Base-by-base conservation (phyloP, 352 stramenopile genomes). In the Phytophthora aleatoria region DNA sequence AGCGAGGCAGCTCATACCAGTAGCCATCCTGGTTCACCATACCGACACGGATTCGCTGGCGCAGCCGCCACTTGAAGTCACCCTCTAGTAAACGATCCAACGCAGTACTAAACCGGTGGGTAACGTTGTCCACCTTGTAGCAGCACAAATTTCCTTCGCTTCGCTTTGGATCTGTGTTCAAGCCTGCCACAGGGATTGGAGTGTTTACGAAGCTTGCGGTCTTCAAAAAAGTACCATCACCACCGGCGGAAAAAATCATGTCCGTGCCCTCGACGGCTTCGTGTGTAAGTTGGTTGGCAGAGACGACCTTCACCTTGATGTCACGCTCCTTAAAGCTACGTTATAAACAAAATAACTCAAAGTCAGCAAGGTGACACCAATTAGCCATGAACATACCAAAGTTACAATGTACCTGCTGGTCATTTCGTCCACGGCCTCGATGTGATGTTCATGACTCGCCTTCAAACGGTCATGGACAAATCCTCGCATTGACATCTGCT, bases 401-500 rank as follows among this genome's bases (percentile, higher is more conserved):
- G 3, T 27, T n/a, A 16, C 10, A 51, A 20, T 50, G 13, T 73
- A 88, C 78, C 74, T 90, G 10, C 63, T 76, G 16, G 85, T 94
- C 49, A 96, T 91, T 66, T 96, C 87, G n/a, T 94, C 86, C 3
- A 96, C 60, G 0, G 87, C 87, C 60, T 91, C 81, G 4, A 94
- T 73, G 57, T 96, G 87, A 67, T 96, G 87, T 47, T 96, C 87
- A 58, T 96, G 87, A 42, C 85, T 96, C 2, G 85, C 84, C 49
- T 93, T 92, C 31, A 96, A 71, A 3, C 87, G 84, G 42, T 96
- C 87, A 69, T 94, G 91, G 30, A 96, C 75, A 57, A 96, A 96
- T 31, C 87, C 87, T 55, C 87, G 84, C 87, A 96, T 94, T 2
- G 87, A 96, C 87, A 96, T 94, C 75, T 96, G 85, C 77, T 96